Evolutionary conservation across 1,139 yeast genomes (phyloP).

Genomic region (Protomyces inundatus): DNA sequence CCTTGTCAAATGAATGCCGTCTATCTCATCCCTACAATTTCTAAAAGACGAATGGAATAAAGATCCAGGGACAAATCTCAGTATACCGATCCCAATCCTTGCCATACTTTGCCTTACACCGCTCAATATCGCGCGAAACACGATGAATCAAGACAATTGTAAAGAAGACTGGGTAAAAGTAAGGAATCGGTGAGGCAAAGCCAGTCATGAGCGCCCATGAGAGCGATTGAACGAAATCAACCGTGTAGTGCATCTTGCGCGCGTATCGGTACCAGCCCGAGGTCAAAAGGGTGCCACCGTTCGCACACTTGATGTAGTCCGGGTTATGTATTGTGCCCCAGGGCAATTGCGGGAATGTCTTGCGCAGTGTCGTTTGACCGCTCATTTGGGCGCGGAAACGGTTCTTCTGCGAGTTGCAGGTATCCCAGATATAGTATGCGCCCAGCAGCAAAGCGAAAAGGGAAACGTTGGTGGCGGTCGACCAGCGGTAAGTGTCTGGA

Average conservation of each 20-base stretch:
- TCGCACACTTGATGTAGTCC: conserved; percentile 70
- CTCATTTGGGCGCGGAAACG: conserved; percentile 81
- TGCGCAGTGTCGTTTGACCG: conserved; percentile 70
- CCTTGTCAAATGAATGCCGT: too few relatives aligned
- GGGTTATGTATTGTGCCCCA: conserved; percentile 77
- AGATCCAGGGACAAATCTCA: conserved; percentile 83
- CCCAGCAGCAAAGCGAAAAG: conserved; percentile 54
- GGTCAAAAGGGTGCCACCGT: conserved; percentile 75
- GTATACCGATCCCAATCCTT: conserved; percentile 86
- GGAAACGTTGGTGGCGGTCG: conserved; percentile 52
- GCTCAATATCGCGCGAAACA: conserved; percentile 75
- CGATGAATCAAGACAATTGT: conserved; percentile 81
- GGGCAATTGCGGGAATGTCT: conserved; percentile 90
- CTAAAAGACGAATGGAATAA: conserved; percentile 53
- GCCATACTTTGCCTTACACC: conserved; percentile 83
- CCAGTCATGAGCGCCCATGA: conserved; percentile 95
- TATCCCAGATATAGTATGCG: conserved; percentile 90
- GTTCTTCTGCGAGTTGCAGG: conserved; percentile 92
- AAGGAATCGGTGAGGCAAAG: conserved; percentile 77
- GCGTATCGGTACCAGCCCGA: conserved; percentile 89
- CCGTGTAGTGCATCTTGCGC: conserved; percentile 91
- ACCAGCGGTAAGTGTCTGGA: conserved; percentile 75
- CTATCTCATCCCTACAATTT: background rate
- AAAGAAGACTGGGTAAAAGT: conserved; percentile 93
- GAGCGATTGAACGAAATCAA: conserved; percentile 80